Evolutionary conservation across 495 filamentous ascomycete genomes (phyloP), one percentile per base, ranked within the genome.

Genomic region (Penicillium waksmanii): DNA sequence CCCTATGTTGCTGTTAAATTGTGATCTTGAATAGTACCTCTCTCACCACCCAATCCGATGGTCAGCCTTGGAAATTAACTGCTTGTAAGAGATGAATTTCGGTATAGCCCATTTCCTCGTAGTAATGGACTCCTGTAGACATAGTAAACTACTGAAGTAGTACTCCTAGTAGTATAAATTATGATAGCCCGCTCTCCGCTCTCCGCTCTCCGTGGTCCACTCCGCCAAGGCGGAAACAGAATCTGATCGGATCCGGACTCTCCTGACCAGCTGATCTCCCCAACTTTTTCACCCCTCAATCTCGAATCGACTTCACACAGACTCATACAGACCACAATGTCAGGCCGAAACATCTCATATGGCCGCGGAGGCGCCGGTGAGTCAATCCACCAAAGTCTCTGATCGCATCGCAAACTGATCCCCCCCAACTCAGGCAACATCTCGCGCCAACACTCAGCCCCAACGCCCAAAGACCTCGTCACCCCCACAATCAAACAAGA

Each of bases 401-500:
- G 27, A 31, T 31, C 27, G 27, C 27, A 31, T 7, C 27, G 27
- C 27, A 31, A 31, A 40, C 15, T 40, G 15, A 13, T 12, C 36
- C 11, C n/a, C 21, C 36, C 13, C 12, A 18, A 18, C 18, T 4
- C 47, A 79, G 92, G 92, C 62, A 96, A 96, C 78, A 90, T 94
- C 62, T 82, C 81, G 66, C 83, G 83, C 61, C 75, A 80, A 54
- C 73, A 84, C 62, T 78, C 78, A 60, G 73, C 75, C 40, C 66
- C 80, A 56, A 71, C 76, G 6, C 77, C 85, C 56, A 67, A 78
- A 17, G 89, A 91, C 64, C 82, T 96, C 55, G 76, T 86, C 62
- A 96, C 93, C 3, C 93, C 93, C 0, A 89, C 85, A 44, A 85
- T 97, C 68, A 96, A 96, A 76, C 82, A 82, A 19, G 78, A 89